Evolutionary conservation across 768 basidiomycete genomes (phyloP).

Genomic region (Boletus subcaerulescens): DNA sequence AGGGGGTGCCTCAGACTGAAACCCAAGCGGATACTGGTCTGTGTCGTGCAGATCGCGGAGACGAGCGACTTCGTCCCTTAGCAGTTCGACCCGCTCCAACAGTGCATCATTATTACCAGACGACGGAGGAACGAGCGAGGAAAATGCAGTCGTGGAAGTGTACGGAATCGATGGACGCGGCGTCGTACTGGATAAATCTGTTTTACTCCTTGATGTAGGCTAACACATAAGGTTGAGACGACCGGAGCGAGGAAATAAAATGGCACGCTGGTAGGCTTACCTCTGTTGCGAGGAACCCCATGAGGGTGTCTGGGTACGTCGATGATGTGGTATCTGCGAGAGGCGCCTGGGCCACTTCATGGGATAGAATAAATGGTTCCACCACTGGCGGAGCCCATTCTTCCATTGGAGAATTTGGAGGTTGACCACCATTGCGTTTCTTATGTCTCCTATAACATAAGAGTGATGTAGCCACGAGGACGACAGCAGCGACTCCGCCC

Average conservation of each 20-base stretch:
- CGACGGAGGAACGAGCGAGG: background rate
- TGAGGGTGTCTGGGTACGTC: no score
- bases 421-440: background rate
- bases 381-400: background rate
- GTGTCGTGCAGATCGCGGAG: background rate
- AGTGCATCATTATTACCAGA: background rate
- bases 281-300: no score
- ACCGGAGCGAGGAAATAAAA: background rate
- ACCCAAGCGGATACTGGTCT: no score
- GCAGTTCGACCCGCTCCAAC: background rate
- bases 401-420: no score
- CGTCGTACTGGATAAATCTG: no score
- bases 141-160: background rate
- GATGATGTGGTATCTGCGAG: no score
- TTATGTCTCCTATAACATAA: slow-evolving; percentile 5
- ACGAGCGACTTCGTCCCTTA: background rate
- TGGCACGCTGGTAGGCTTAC: no score
- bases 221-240: background rate
- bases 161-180: background rate
- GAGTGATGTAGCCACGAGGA: background rate
- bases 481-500: slow-evolving; percentile 1
- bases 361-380: slow-evolving; percentile 2
- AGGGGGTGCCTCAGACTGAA: no score
- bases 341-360: background rate
- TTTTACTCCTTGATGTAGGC: background rate